Percentiles rank a stretch among this genome's conserved stretches.
Conservation (phyloP, 495 filamentous ascomycete species). For the Cryomyces antarcticus region DNA sequence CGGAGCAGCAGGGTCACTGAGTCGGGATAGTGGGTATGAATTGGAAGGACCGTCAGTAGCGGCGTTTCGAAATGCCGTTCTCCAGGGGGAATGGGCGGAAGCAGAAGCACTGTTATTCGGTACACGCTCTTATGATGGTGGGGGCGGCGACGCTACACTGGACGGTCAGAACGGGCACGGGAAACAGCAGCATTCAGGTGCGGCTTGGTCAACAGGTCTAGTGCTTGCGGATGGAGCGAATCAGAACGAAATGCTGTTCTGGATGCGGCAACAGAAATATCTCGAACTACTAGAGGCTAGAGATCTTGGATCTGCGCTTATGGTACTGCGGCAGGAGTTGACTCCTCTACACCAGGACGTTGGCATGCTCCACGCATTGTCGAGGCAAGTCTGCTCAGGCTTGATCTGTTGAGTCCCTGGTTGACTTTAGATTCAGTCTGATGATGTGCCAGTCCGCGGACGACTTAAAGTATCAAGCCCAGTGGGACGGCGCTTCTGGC, state of each 20-base stretch:
- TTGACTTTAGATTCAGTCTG: slow-evolving; percentile 27
- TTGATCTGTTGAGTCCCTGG: background rate
- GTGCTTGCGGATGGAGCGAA: slow-evolving; percentile 36
- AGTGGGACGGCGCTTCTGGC: slow-evolving; percentile 73
- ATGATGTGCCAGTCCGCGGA: slow-evolving; percentile 72
- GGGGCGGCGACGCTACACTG: slow-evolving; percentile 25
- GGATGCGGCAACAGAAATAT: slow-evolving; percentile 83
- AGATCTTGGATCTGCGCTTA: slow-evolving; percentile 51
- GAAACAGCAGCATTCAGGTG: background rate
- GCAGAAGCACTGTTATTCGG: slow-evolving; percentile 68
- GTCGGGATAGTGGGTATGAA: slow-evolving; percentile 68
- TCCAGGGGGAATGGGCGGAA: slow-evolving; percentile 64
- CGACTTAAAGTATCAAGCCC: slow-evolving; percentile 58
- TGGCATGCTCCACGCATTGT: slow-evolving; percentile 56
- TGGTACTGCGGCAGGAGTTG: slow-evolving; percentile 68
- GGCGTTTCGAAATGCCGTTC: slow-evolving; percentile 60
- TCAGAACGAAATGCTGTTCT: slow-evolving; percentile 47
- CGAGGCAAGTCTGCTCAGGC: slow-evolving; percentile 33
- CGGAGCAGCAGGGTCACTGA: slow-evolving; percentile 49
- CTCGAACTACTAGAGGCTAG: slow-evolving; percentile 67
- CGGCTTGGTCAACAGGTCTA: slow-evolving; percentile 13
- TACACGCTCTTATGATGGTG: slow-evolving; percentile 23
- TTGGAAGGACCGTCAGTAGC: slow-evolving; percentile 73
- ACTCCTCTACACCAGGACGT: slow-evolving; percentile 71
- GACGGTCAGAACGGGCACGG: background rate